Percentiles rank a stretch among this genome's conserved stretches.
These are phyloP conservation scores for Ailanthus altissimus DNA, from an alignment of 345 rosid genomes.

Conservation along the genomic window DNA sequence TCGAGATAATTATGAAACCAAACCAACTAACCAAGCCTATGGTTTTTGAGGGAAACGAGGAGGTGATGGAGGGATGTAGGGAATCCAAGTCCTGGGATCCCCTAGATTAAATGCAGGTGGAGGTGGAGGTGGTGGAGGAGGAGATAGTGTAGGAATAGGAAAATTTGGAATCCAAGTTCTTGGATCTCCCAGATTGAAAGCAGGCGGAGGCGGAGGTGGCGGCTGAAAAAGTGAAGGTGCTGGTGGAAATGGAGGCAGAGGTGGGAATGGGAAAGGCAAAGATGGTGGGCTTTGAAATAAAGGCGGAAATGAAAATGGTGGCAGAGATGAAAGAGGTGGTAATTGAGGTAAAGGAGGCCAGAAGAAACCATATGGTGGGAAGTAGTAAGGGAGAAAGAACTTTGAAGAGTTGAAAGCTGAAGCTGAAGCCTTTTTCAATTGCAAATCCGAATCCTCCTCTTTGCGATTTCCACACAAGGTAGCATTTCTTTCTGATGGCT, in stretches of 20 bases:
- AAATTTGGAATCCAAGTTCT: constrained; percentile 51
- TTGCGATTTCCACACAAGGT: constrained; percentile 50
- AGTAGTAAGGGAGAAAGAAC: constrained; percentile 51
- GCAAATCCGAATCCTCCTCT: constrained; percentile 30
- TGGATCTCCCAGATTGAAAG: constrained; percentile 38
- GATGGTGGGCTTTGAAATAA: constrained; percentile 18
- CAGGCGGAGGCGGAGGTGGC: constrained; percentile 40
- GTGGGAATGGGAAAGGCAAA: constrained; percentile 25
- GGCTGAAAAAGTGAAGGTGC: constrained; percentile 31
- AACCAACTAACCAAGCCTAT: constrained; percentile 4
- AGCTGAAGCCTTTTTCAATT: constrained; percentile 2
- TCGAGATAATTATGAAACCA: not conserved
- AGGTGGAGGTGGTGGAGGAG: constrained; percentile 41
- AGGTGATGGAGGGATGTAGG: constrained; percentile 42
- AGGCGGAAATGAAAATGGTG: constrained; percentile 20
- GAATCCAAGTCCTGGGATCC: constrained; percentile 50
- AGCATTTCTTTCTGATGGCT: constrained; percentile 53
- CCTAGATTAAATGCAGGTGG: constrained; percentile 33
- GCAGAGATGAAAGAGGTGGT: constrained; percentile 10
- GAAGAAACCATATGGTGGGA: constrained; percentile 55
- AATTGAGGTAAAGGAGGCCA: constrained; percentile 48
- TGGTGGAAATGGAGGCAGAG: constrained; percentile 16
- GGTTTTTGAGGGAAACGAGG: constrained; percentile 29
- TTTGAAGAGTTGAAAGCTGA: constrained; percentile 46
- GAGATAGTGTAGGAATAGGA: constrained; percentile 43